Conservation (phyloP, 768 basidiomycete genomes). For the Tephrocybe sp. region DNA sequence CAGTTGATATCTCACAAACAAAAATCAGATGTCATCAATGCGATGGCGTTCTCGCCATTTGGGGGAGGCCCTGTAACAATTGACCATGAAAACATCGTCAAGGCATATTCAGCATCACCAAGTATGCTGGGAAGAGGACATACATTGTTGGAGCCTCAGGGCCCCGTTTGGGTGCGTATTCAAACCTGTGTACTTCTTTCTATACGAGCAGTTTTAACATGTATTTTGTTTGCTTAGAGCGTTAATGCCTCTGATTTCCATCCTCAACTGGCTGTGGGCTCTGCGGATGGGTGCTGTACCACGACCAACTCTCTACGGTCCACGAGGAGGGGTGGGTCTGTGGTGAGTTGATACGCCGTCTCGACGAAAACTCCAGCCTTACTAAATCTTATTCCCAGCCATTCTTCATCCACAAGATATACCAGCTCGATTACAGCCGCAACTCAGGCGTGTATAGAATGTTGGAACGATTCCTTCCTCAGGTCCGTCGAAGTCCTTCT, state of each 20-base stretch:
- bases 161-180: conserved; percentile 79
- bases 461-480: conserved; percentile 83
- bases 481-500: conserved; percentile 38
- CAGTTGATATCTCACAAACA: neutral
- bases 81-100: conserved; percentile 82
- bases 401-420: conserved; percentile 77
- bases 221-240: conserved; percentile 41
- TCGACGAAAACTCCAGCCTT: neutral
- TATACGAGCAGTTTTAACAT: neutral
- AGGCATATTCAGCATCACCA: conserved; percentile 71
- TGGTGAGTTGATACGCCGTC: conserved; percentile 46
- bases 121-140: conserved; percentile 75
- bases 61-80: conserved; percentile 72
- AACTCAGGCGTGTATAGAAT: conserved; percentile 76
- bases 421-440: conserved; percentile 85
- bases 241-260: conserved; percentile 82
- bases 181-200: neutral
- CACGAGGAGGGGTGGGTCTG: conserved; percentile 67
- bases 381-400: conserved; percentile 43
- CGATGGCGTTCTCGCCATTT: conserved; percentile 66
- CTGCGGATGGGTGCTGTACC: conserved; percentile 79
- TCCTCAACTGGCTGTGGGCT: conserved; percentile 79
- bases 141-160: conserved; percentile 68
- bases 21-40: conserved; percentile 64
- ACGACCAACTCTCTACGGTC: conserved; percentile 73